A percentile compares a stretch with the other conserved stretches of the same genome.
These are phyloP conservation scores for Cardamine chenopodiifolia DNA, from an alignment of 345 rosid species.

Conservation along the genomic window DNA sequence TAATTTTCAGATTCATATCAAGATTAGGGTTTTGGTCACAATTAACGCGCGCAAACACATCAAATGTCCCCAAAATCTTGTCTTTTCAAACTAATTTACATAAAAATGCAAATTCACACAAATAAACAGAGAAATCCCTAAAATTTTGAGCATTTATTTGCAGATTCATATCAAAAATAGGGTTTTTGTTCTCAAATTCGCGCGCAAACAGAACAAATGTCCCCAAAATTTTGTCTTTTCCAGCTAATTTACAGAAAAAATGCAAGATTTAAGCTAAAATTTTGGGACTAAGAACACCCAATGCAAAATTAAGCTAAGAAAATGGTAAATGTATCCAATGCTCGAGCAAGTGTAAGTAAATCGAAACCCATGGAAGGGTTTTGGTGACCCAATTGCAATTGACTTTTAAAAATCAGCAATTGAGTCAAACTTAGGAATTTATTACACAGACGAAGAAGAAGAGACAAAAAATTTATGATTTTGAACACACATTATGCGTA, in stretches of 20 bases:
- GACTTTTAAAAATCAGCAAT: background rate
- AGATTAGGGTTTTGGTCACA: background rate
- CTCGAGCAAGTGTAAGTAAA: background rate
- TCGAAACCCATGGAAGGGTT: conserved; percentile 6
- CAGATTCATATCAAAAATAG: background rate
- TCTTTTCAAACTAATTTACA: background rate
- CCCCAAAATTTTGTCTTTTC: background rate
- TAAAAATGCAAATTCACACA: background rate
- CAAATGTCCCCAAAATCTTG: background rate
- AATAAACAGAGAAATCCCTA: background rate
- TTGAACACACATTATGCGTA: conserved; percentile 28
- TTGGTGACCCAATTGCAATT: background rate
- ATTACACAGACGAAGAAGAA: conserved; percentile 13
- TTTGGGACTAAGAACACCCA: background rate
- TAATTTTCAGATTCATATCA: background rate
- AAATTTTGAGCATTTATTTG: background rate
- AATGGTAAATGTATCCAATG: background rate
- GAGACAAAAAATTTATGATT: background rate
- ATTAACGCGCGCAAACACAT: background rate
- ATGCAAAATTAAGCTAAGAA: background rate
- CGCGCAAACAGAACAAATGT: background rate
- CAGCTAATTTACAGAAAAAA: background rate
- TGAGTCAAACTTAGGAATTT: background rate
- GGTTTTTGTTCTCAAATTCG: background rate
- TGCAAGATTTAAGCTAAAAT: background rate